Evolutionary conservation across 495 filamentous ascomycete species (phyloP).

Genomic region (Hyaloscypha hepaticicola): DNA sequence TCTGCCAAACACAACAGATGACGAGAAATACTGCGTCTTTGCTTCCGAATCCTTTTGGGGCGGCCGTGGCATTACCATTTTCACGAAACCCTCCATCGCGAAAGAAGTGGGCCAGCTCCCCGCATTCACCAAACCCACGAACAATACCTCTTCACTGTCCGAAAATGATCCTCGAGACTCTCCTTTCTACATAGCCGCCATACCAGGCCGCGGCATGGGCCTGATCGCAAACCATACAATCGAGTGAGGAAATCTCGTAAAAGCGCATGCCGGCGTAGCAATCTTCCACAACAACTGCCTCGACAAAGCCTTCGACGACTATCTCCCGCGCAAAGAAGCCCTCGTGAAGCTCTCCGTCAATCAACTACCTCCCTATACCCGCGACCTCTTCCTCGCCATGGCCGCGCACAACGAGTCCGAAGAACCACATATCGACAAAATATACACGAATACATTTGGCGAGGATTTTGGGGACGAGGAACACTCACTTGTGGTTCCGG

Average conservation of each 20-base stretch:
- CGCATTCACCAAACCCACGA: conserved; percentile 1
- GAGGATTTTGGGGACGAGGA: conserved; percentile 22
- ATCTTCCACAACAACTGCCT: conserved; percentile 24
- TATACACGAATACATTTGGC: conserved; percentile 28
- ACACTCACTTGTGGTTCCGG: conserved; percentile 23
- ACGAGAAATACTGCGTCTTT: conserved; percentile 21
- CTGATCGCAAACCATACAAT: conserved; percentile 18
- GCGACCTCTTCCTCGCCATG: conserved; percentile 13
- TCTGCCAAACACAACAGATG: background rate
- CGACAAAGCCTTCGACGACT: conserved; percentile 5
- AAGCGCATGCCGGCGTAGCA: conserved; percentile 10
- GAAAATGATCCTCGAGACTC: conserved; percentile 12
- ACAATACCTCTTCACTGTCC: background rate
- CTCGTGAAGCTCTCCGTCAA: conserved; percentile 16
- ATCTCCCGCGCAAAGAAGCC: background rate
- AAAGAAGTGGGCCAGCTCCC: background rate
- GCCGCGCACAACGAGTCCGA: conserved; percentile 18
- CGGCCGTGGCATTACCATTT: conserved; percentile 20
- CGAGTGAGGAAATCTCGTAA: conserved; percentile 16
- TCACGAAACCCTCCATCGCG: conserved; percentile 24
- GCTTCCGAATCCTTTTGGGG: conserved; percentile 14
- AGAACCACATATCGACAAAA: conserved; percentile 18
- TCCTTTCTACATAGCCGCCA: conserved; percentile 7
- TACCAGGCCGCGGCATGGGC: conserved; percentile 23
- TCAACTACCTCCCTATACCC: conserved; percentile 13